phyloP scores from a whole-genome alignment of 352 stramenopile species.

The Peronospora tabacina region DNA sequence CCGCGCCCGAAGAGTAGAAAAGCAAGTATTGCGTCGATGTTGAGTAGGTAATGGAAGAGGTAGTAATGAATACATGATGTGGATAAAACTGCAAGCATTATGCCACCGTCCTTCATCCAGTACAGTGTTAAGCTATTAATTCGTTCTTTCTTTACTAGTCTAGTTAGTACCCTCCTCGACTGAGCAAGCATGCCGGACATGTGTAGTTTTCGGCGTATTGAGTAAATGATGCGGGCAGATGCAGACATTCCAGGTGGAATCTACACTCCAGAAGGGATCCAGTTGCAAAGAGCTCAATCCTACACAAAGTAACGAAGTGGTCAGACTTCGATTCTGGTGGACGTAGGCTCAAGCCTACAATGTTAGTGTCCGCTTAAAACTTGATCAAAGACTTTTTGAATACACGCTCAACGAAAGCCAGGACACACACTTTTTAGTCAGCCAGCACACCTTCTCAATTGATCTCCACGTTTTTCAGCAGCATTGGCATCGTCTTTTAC shows the following conservation, averaged over 20 bases:
- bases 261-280: conserved; percentile 34
- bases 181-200: conserved; percentile 56
- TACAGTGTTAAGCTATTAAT: background rate
- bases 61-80: background rate
- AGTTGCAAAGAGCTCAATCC: conserved; percentile 7
- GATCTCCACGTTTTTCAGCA: conserved; percentile 16
- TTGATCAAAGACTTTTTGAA: no score
- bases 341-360: background rate
- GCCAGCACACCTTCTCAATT: conserved; percentile 38
- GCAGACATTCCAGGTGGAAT: conserved; percentile 51
- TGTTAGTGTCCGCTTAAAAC: no score
- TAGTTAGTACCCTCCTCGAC: conserved; percentile 27
- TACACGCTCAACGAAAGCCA: background rate
- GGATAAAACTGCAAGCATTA: background rate
- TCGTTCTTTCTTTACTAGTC: background rate
- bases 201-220: conserved; percentile 55
- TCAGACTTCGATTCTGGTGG: background rate
- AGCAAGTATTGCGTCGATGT: background rate
- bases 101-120: conserved; percentile 1
- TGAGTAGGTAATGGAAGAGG: background rate
- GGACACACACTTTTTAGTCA: conserved; percentile 47
- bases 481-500: conserved; percentile 13
- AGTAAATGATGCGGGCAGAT: conserved; percentile 47
- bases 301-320: background rate
- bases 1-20: conserved; percentile 37